A percentile compares a stretch with the other conserved stretches of the same genome.
Conservation (phyloP, 768 basidiomycete species). For the Lentinula guzmanii region DNA sequence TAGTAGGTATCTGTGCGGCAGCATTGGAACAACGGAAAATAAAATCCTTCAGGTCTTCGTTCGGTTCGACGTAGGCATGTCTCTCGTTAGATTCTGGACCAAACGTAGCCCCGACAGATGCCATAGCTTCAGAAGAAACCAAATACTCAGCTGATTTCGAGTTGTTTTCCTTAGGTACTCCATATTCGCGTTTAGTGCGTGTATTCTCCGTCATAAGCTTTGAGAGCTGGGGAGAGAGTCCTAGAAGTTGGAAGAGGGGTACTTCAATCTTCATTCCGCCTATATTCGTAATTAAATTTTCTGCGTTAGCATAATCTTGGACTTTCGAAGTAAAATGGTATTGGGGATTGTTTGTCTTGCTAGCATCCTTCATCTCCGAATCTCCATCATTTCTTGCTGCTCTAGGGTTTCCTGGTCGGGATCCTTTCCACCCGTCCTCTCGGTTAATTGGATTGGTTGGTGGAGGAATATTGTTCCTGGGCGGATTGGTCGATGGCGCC, state of each 20-base stretch:
- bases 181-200: not conserved
- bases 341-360: not conserved
- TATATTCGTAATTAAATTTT: not conserved
- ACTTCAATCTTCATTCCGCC: not conserved
- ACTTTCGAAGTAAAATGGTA: slow-evolving; percentile 3
- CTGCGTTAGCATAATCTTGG: not conserved
- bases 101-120: too few relatives aligned
- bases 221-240: not conserved
- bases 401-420: not conserved
- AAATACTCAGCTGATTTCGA: not conserved
- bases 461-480: not conserved
- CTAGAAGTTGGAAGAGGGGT: not conserved
- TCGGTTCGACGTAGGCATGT: too few relatives aligned
- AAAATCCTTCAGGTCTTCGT: too few relatives aligned
- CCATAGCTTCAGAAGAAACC: too few relatives aligned
- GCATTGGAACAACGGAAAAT: not conserved
- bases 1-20: not conserved
- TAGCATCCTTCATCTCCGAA: not conserved
- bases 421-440: slow-evolving; percentile 6
- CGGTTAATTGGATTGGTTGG: slow-evolving; percentile 5
- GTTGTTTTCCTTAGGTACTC: not conserved
- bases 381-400: too few relatives aligned
- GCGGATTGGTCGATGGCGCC: not conserved
- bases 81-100: too few relatives aligned
- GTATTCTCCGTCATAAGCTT: not conserved